Evolutionary conservation across 2,329 filamentous ascomycete species (phyloP), one percentile per base, ranked within the genome.

Genomic region (Xylaria hypoxylon): DNA sequence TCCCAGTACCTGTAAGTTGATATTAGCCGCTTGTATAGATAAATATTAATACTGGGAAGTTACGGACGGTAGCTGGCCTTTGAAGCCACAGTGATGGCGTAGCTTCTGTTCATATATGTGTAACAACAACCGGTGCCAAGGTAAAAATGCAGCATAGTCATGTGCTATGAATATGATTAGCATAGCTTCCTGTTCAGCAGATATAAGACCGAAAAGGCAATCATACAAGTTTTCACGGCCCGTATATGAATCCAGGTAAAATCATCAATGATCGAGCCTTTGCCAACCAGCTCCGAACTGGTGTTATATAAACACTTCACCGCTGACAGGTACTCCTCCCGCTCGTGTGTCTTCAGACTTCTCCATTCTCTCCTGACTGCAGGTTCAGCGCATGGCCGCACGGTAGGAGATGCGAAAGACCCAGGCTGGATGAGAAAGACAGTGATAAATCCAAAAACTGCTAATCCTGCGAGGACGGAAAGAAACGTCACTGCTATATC

Each of bases 51-150:
- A 11, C 8, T 47, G 8, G 42, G 26, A 33, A 3, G 19, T 58
- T 44, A 60, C 58, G 3, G 13, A 60, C 58, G 58, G 58, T 33
- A 60, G 22, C 13, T 60, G 58, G 35, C 58, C 47, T 22, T 40
- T 33, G n/a, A 60, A 52, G 6, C 47, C 33, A n/a, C 58, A 60
- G 35, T 60, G 47, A 22, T 60, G 33, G 24, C 47, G 58, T 33
- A 60, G 24, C n/a, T 60, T 60, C 17, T 60, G 58, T n/a, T 60
- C 58, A 26, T 60, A 60, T 17, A 60, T 51, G 5, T 60, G 58
- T 22, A 60, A 13, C 19, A 60, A 52, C 47, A 60, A 44, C 22
- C 58, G 45, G 22, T 60, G 58, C 58, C 58, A 60, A 2, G 58
- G 58, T 17, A 60, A 24, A 44, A 60, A 60, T 17, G 40, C 47